Evolutionary conservation across 768 basidiomycete genomes (phyloP), one percentile per base, ranked within the genome.

Genomic region (Boletus subparvulus): DNA sequence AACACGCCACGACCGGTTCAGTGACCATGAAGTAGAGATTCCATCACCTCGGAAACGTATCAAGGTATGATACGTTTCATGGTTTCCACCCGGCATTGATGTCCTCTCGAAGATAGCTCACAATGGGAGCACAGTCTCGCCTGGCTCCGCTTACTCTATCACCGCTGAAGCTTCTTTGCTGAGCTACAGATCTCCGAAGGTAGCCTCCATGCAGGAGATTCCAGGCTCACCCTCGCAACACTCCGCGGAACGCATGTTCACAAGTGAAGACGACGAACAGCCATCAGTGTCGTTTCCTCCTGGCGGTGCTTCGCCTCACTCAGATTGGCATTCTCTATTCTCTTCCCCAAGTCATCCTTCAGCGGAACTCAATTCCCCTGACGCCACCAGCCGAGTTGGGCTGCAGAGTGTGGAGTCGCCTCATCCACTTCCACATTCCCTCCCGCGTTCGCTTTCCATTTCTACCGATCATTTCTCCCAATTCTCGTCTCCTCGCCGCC

Each of bases 31-130:
- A 30, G 47, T 16, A 24, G 62, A 53, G 30, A 44, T 9, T 19
- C 47, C 61, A 28, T 68, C 75, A 21, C 79, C 77, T 7, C 62
- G 72, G 26, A 77, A 78, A 55, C 74, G 77, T 52, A 53, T 69
- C 42, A 78, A 73, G 69, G 74, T 74, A 54, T 28, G 64, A 50
- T 30, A 4, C 10, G 12, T 42, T 45, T 44, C 30, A 16, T 19
- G 6, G 14, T 41, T 28, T 48, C 5, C n/a, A 7, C 55, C 42
- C 17, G 9, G 36, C 47, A 30, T 53, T 71, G 30, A 69, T 42
- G 43, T 43, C 33, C 19, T 51, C 51, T 54, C 28, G 10, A 58
- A 74, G 72, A 37, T 59, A 24, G 51, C 43, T 48, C 67, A 69
- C 47, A 13, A 54, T 46, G 42, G 5, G 33, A 39, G 32, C 4